Conservation (phyloP, 1,139 yeast genomes). For the Pichia sp. region DNA sequence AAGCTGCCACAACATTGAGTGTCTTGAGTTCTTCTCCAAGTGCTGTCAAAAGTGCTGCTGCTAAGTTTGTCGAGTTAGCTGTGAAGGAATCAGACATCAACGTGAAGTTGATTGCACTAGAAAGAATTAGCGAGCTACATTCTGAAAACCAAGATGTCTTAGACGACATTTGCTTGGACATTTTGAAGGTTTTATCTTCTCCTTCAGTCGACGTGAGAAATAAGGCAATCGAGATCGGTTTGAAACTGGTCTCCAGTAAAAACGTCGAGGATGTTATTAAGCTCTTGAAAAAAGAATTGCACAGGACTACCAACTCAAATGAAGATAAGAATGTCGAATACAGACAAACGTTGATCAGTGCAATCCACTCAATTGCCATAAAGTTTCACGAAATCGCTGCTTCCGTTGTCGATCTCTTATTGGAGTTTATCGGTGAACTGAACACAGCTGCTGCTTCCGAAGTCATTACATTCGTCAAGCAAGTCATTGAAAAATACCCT, state of each 20-base stretch:
- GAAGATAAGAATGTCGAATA: slow-evolving; percentile 82
- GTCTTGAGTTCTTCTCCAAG: slow-evolving; percentile 64
- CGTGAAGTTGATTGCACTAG: slow-evolving; percentile 86
- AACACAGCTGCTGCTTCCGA: slow-evolving; percentile 75
- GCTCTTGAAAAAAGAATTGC: slow-evolving; percentile 85
- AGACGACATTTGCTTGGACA: slow-evolving; percentile 81
- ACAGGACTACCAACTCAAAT: slow-evolving; percentile 62
- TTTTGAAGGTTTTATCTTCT: slow-evolving; percentile 76
- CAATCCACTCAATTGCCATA: slow-evolving; percentile 87
- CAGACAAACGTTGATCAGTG: slow-evolving; percentile 80
- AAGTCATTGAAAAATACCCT: slow-evolving; percentile 90
- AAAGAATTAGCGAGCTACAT: slow-evolving; percentile 75
- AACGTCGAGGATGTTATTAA: slow-evolving; percentile 93
- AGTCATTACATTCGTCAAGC: slow-evolving; percentile 83
- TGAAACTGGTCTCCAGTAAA: slow-evolving; percentile 75
- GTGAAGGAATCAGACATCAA: slow-evolving; percentile 90
- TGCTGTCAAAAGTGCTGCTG: slow-evolving; percentile 69
- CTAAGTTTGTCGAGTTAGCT: slow-evolving; percentile 83
- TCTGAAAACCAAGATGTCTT: slow-evolving; percentile 74
- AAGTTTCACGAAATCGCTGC: slow-evolving; percentile 88
- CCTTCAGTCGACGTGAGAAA: slow-evolving; percentile 90
- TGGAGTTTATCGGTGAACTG: slow-evolving; percentile 82
- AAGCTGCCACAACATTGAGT: slow-evolving; percentile 85
- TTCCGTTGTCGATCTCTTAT: slow-evolving; percentile 78
- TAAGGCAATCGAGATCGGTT: slow-evolving; percentile 78